Base-by-base conservation (phyloP, 2,329 filamentous ascomycete genomes). In the Dothideomycetes sp. region DNA sequence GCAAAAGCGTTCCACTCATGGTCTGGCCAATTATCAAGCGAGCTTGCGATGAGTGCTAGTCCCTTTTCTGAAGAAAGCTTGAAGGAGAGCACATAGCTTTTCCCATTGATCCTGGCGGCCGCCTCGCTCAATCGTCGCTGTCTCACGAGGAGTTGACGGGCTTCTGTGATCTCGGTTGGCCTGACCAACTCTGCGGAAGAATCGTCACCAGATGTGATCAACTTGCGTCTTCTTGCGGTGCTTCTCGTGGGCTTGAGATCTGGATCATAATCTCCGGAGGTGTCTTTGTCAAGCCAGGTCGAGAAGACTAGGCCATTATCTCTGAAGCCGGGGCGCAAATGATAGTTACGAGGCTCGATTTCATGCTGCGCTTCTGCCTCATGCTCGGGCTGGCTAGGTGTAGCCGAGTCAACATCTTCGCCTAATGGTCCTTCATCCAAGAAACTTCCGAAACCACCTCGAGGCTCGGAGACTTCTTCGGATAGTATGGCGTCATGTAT, bases 281-380 rank as follows among this genome's bases (percentile, higher is more conserved):
- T 38, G 18, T 64, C 60, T 2, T 54, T 42, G 41, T 64, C 62
- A 19, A 58, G 45, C 52, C 58, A 61, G 5, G 52, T 47, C 11
- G 24, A 33, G 30, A 49, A 45, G 7, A 31, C 31, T 4, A 19
- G 10, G 9, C 30, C 40, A 19, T 19, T 14, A n/a, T 34, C 31
- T 19, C 45, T 31, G 3, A 34, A 34, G 11, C 42, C 38, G 12
- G 45, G 49, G 5, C 49, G 44, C 10, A 52, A 40, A 4, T 48
- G 36, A 32, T 48, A 47, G 15, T 14, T 14, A 32, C 12, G 22
- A 7, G 7, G 22, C 22, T 27, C 22, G 7, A 12, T 7, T 12
- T 27, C 22, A 7, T 27, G 7, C 12, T 27, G 22, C 7, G 7
- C 12, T 7, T 27, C 22, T 7, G 7, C 22, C 12, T 27, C 22